A percentile compares a stretch with the other conserved stretches of the same genome.
phyloP scores from a whole-genome alignment of 2,329 filamentous ascomycete species.

The Monosporascus sp. region DNA sequence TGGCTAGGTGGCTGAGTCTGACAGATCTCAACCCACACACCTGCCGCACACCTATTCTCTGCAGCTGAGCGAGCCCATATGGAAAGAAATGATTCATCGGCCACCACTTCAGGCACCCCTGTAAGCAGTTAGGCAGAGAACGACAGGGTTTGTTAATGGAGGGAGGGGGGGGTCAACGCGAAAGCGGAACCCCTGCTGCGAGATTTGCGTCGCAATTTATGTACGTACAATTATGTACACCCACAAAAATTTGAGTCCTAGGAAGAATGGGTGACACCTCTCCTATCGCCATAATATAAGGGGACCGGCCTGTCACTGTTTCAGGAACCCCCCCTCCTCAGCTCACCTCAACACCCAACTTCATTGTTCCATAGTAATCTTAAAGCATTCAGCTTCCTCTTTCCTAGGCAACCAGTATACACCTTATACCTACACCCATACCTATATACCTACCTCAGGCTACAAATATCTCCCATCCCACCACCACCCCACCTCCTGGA shows the following conservation, averaged over 20 bases:
- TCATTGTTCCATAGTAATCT: too few species aligned
- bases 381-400: too few species aligned
- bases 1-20: neutral
- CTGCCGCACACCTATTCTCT: neutral
- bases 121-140: neutral
- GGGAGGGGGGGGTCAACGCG: neutral
- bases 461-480: neutral
- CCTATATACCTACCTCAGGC: neutral
- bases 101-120: neutral
- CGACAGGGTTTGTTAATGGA: neutral
- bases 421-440: neutral
- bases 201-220: neutral
- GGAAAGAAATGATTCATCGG: neutral
- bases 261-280: neutral
- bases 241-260: neutral
- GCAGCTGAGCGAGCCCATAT: neutral
- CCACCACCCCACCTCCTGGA: constrained; percentile 3
- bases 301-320: neutral
- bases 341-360: neutral
- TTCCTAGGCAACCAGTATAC: too few species aligned
- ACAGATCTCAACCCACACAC: neutral
- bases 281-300: neutral
- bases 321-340: neutral
- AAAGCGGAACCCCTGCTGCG: neutral
- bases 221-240: neutral